These are phyloP conservation scores for Penicillium sp. DNA, from an alignment of 2,329 filamentous ascomycete genomes.

Conservation along the genomic window DNA sequence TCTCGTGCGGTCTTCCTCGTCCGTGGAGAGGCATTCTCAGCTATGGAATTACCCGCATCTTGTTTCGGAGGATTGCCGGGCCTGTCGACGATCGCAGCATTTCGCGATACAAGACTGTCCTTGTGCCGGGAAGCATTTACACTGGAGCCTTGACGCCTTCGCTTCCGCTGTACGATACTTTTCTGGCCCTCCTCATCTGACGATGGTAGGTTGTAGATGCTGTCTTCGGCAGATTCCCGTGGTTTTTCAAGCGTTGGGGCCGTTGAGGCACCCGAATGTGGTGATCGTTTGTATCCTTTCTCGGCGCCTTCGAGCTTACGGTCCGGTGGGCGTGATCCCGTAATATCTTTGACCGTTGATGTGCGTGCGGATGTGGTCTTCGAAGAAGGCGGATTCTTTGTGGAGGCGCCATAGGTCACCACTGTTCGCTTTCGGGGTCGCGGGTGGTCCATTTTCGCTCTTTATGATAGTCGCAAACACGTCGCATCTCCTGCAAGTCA, in stretches of 20 bases:
- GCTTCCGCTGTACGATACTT: conserved; percentile 18
- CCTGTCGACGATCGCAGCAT: background rate
- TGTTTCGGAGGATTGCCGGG: background rate
- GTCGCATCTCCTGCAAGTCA: conserved; percentile 5
- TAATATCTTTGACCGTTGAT: background rate
- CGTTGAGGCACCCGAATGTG: background rate
- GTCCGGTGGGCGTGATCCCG: background rate
- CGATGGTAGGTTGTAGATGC: conserved; percentile 28
- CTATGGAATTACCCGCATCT: background rate
- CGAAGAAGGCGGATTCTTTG: conserved; percentile 9
- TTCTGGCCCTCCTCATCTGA: conserved; percentile 26
- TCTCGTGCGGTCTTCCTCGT: background rate
- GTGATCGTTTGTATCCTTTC: conserved; percentile 4
- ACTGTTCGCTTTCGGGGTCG: conserved; percentile 28
- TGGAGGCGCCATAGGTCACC: conserved; percentile 40
- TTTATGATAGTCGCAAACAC: background rate
- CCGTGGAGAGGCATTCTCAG: background rate
- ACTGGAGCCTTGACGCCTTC: conserved; percentile 15
- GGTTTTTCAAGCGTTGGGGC: background rate
- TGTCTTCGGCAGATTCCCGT: conserved; percentile 5
- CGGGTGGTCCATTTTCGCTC: conserved; percentile 18
- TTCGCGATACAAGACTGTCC: background rate
- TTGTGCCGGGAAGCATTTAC: background rate
- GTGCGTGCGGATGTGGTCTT: background rate
- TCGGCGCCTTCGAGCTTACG: background rate